phyloP scores from a whole-genome alignment of 2,329 filamentous ascomycete species.

The Curvularia sp. region DNA sequence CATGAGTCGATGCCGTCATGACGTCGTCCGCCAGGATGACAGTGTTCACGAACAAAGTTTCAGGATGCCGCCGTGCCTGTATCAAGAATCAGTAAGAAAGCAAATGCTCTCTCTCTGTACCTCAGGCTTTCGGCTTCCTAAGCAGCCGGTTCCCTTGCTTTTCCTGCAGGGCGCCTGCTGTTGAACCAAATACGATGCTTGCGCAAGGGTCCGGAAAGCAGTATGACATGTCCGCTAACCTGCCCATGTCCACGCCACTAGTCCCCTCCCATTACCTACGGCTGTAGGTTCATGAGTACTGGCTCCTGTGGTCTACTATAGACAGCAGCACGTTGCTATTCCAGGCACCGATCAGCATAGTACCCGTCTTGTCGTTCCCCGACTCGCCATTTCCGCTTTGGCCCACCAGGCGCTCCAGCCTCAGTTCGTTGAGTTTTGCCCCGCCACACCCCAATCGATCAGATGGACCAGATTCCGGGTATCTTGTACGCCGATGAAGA shows the following conservation, averaged over 20 bases:
- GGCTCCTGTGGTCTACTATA: constrained; percentile 13
- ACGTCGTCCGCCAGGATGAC: not conserved
- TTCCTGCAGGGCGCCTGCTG: constrained; percentile 20
- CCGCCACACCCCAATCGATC: constrained; percentile 22
- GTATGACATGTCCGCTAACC: constrained; percentile 22
- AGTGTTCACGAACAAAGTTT: not conserved
- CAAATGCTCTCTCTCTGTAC: not conserved
- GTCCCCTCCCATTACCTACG: constrained; percentile 6
- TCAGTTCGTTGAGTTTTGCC: constrained; percentile 18
- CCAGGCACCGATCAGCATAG: constrained; percentile 7
- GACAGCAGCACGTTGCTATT: constrained; percentile 16
- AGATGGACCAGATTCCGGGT: constrained; percentile 54
- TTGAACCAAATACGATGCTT: constrained; percentile 10
- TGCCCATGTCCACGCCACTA: constrained; percentile 12
- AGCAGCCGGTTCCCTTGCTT: constrained; percentile 5
- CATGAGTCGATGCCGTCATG: constrained; percentile 11
- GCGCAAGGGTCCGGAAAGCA: constrained; percentile 18
- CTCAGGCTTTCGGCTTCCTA: constrained; percentile 4
- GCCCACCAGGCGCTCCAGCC: constrained; percentile 4
- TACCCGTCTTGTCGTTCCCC: constrained; percentile 1
- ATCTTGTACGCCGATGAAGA: constrained; percentile 52
- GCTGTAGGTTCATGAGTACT: constrained; percentile 10
- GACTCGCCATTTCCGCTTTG: constrained; percentile 4
- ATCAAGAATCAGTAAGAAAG: not conserved
- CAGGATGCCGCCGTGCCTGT: no score